Percentiles rank a stretch among this genome's conserved stretches.
phyloP scores from a whole-genome alignment of 2,329 filamentous ascomycete species.

The Penicillium occitanis region DNA sequence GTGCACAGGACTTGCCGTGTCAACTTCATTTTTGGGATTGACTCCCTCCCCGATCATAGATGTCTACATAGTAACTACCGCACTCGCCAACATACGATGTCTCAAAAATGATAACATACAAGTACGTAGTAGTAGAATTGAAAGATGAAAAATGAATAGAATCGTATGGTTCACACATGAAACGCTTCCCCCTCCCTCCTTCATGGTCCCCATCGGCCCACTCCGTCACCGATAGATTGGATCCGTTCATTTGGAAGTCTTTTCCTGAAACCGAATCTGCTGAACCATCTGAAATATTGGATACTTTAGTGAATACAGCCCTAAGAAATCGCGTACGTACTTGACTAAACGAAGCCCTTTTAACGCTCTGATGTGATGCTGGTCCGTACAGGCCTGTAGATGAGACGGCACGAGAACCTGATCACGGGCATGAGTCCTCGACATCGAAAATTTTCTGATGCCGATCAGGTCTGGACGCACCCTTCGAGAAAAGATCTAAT shows the following conservation, averaged over 20 bases:
- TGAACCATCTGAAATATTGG: neutral
- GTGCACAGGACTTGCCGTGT: neutral
- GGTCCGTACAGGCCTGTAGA: neutral
- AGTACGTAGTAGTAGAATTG: no score
- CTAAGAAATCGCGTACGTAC: no score
- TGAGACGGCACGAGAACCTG: neutral
- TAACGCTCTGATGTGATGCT: neutral
- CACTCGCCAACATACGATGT: neutral
- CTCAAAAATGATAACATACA: neutral
- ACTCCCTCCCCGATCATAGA: neutral
- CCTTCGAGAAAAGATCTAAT: neutral
- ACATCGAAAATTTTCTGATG: neutral
- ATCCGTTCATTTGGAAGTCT: neutral
- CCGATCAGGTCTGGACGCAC: neutral
- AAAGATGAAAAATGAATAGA: no score
- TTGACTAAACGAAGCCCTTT: neutral
- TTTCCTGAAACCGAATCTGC: neutral
- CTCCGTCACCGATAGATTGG: neutral
- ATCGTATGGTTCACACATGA: neutral
- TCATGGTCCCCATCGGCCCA: slow-evolving; percentile 4
- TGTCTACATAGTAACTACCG: neutral
- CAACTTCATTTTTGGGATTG: neutral
- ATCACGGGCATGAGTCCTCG: neutral
- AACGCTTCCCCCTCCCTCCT: neutral
- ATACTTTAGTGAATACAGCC: no score